Evolutionary conservation across 1,284 basidiomycete species (phyloP).

Genomic region (Sporisorium graminicola): DNA sequence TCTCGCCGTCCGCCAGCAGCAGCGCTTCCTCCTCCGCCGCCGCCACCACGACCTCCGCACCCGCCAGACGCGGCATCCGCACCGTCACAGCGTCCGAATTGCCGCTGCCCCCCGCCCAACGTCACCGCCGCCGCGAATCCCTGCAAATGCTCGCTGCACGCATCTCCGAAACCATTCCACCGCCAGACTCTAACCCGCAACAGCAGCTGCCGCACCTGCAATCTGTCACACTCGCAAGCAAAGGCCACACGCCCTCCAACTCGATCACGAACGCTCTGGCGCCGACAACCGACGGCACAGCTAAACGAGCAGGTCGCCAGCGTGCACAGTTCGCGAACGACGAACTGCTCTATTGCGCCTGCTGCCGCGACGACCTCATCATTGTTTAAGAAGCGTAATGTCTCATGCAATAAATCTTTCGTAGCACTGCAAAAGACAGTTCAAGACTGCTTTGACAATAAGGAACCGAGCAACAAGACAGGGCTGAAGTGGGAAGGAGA

Average conservation of each 20-base stretch:
- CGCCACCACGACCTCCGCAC: neutral
- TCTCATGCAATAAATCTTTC: neutral
- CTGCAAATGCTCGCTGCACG: slow-evolving; percentile 51
- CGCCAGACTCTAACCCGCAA: neutral
- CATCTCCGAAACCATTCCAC: slow-evolving; percentile 10
- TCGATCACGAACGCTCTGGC: slow-evolving; percentile 11
- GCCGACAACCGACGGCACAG: neutral
- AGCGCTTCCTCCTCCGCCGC: neutral
- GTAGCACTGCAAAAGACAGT: neutral
- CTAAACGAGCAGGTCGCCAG: slow-evolving; percentile 20
- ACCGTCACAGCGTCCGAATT: slow-evolving; percentile 38
- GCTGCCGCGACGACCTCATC: slow-evolving; percentile 49
- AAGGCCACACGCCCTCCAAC: slow-evolving; percentile 42
- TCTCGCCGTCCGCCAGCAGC: neutral
- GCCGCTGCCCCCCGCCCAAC: slow-evolving; percentile 34
- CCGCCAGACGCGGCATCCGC: slow-evolving; percentile 36
- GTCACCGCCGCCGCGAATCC: slow-evolving; percentile 36
- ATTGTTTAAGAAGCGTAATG: slow-evolving; percentile 24
- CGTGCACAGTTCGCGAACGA: slow-evolving; percentile 47
- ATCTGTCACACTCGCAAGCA: slow-evolving; percentile 21
- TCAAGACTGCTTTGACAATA: slow-evolving; percentile 10
- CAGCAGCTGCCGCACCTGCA: neutral
- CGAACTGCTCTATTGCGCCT: slow-evolving; percentile 50
- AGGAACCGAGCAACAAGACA: neutral
- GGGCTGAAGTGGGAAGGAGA: neutral